These are phyloP conservation scores for Pythium aphanidermatum DNA, from an alignment of 352 stramenopile species.

Conservation along the genomic window DNA sequence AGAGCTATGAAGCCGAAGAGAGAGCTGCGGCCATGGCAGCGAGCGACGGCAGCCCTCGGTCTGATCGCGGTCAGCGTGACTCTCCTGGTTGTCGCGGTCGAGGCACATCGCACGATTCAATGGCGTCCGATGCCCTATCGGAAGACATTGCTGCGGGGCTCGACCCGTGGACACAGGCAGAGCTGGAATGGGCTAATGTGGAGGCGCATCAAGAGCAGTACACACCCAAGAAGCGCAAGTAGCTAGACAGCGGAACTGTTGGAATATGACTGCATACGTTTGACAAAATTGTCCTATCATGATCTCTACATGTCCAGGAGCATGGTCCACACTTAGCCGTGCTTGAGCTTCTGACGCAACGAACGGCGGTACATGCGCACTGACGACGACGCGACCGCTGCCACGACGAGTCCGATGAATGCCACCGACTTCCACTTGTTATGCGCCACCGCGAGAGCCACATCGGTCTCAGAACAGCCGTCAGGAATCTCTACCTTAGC, in stretches of 20 bases:
- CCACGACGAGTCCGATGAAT: slow-evolving; percentile 45
- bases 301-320: too few relatives aligned
- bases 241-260: neutral
- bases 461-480: slow-evolving; percentile 38
- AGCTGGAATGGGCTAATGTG: slow-evolving; percentile 62
- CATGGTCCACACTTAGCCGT: slow-evolving; percentile 37
- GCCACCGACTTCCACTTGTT: slow-evolving; percentile 46
- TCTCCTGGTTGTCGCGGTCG: slow-evolving; percentile 18
- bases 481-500: slow-evolving; percentile 19
- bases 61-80: neutral
- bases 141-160: slow-evolving; percentile 28
- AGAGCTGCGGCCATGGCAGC: slow-evolving; percentile 14
- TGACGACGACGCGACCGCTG: slow-evolving; percentile 53
- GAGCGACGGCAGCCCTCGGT: neutral
- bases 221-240: slow-evolving; percentile 21
- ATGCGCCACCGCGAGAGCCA: slow-evolving; percentile 31
- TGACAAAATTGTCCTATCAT: too few relatives aligned
- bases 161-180: slow-evolving; percentile 59
- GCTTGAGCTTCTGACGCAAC: slow-evolving; percentile 59
- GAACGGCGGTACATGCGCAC: slow-evolving; percentile 63
- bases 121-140: slow-evolving; percentile 22
- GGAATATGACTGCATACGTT: neutral
- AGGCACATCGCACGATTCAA: slow-evolving; percentile 32
- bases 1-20: slow-evolving; percentile 47
- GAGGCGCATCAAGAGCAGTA: slow-evolving; percentile 46